Evolutionary conservation across 2,329 filamentous ascomycete genomes (phyloP), one percentile per base, ranked within the genome.

Genomic region (Nigrograna mackinnonii): DNA sequence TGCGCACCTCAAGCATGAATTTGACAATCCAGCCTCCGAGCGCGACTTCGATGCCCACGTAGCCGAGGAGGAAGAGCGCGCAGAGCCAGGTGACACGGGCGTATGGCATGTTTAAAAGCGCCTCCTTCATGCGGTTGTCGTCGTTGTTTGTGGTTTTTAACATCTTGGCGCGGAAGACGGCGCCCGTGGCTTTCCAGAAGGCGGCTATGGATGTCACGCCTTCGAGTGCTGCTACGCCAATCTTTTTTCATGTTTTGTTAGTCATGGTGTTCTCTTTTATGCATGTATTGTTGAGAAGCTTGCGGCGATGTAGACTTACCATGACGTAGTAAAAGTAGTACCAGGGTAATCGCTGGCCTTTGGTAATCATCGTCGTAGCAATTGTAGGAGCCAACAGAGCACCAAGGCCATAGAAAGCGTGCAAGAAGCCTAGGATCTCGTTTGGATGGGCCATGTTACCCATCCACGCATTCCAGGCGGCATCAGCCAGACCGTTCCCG

Each of bases 1-100:
- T 67, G 12, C 91, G 80, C 18, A 91, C 84, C 16, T 80, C 75
- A n/a, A 91, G 82, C 88, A 95, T 95, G 63, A 95, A 95, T 1
- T 85, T 85, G 36, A 89, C 85, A 49, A 95, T 85, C 89, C 89
- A 94, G 13, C 89, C 89, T 16, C 86, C 85, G 2, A 91, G 72
- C 1, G 82, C 83, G 46, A 90, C 86, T 68, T 95, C 90, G 5
- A 82, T 78, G 4, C 90, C 90, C 1, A 92, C 85, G 57, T 95
- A 95, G 6, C 83, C 82, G 4, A 95, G 77, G 12, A 95, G 71
- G 62, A 95, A 95, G 2, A 86, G 46, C 2, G 88, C 79, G 32
- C 83, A 75, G n/a, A 89, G 72, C 86, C 87, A 91, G 3, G 86
- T 86, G 3, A 87, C 75, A n/a, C 75, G 67, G 2, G 75, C 74